A percentile compares a stretch with the other conserved stretches of the same genome.
Conservation (phyloP, 2,329 filamentous ascomycete species). For the Paraphoma sp. region DNA sequence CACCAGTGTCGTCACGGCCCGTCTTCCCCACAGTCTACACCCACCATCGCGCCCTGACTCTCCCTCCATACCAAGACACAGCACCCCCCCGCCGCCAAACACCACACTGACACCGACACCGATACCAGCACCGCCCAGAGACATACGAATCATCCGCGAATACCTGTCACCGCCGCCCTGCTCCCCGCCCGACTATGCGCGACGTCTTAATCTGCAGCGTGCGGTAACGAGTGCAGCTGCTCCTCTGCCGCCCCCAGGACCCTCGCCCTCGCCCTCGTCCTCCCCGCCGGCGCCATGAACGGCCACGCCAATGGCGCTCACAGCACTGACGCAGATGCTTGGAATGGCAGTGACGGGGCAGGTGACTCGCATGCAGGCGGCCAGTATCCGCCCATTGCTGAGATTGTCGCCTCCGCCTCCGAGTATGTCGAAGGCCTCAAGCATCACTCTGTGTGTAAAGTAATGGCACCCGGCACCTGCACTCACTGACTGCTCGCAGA, state of each 20-base stretch:
- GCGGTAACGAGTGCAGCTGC: constrained; percentile 49
- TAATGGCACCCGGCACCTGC: too few relatives aligned
- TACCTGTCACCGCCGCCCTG: background rate
- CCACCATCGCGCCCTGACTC: background rate
- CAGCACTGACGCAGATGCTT: constrained; percentile 27
- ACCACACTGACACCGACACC: constrained; percentile 5
- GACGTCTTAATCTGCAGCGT: constrained; percentile 24
- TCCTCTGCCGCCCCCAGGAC: constrained; percentile 41
- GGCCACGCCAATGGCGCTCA: constrained; percentile 33
- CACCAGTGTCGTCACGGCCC: background rate
- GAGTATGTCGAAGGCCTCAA: constrained; percentile 41
- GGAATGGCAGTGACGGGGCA: constrained; percentile 32
- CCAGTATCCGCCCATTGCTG: constrained; percentile 50
- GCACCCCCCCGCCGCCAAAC: background rate
- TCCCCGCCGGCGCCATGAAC: constrained; percentile 35
- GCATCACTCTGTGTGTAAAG: constrained; percentile 17
- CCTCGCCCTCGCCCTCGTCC: constrained; percentile 13
- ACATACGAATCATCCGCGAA: constrained; percentile 13
- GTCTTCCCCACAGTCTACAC: background rate
- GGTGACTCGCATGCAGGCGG: constrained; percentile 28
- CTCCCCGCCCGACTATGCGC: constrained; percentile 31
- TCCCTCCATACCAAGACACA: background rate
- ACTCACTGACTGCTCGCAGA: constrained; percentile 5
- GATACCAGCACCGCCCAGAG: background rate
- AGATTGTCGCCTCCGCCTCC: constrained; percentile 50